A percentile compares a stretch with the other conserved stretches of the same genome.
Evolutionary conservation across 1,139 yeast species (phyloP).

Genomic region (Hyphopichia fennica): DNA sequence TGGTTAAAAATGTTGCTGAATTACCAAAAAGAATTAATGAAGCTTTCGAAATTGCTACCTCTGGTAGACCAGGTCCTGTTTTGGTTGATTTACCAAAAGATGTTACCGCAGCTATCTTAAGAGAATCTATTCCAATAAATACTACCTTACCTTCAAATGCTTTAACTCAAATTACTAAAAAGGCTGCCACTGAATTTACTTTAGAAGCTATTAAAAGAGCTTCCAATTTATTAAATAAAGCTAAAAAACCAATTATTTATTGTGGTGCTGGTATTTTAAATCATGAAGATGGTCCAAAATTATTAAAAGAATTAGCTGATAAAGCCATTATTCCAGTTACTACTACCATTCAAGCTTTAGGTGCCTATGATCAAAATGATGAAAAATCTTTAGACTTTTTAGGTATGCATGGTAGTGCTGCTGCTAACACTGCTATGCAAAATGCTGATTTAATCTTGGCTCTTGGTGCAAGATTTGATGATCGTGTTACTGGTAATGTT

Average conservation of each 20-base stretch:
- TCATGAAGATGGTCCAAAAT: slow-evolving; percentile 75
- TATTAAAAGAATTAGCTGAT: slow-evolving; percentile 81
- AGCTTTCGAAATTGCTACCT: slow-evolving; percentile 94
- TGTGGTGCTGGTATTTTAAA: slow-evolving; percentile 91
- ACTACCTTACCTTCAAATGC: slow-evolving; percentile 84
- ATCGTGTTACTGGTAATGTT: slow-evolving; percentile 90
- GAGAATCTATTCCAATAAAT: slow-evolving; percentile 83
- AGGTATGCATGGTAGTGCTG: slow-evolving; percentile 98
- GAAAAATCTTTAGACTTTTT: slow-evolving; percentile 90
- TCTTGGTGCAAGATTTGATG: slow-evolving; percentile 96
- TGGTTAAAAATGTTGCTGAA: slow-evolving; percentile 94
- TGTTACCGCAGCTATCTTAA: slow-evolving; percentile 88
- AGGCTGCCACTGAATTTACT: slow-evolving; percentile 75
- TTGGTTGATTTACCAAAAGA: slow-evolving; percentile 97
- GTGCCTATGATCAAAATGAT: slow-evolving; percentile 91
- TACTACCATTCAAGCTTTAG: slow-evolving; percentile 90
- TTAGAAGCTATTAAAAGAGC: slow-evolving; percentile 73
- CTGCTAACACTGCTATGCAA: slow-evolving; percentile 93
- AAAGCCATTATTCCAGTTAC: slow-evolving; percentile 94
- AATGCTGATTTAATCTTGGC: slow-evolving; percentile 91
- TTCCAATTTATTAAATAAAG: slow-evolving; percentile 73
- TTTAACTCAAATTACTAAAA: slow-evolving; percentile 66
- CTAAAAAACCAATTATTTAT: slow-evolving; percentile 85
- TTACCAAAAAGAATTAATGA: slow-evolving; percentile 94
- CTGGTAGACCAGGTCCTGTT: slow-evolving; percentile 98